Evolutionary conservation across 352 stramenopile genomes (phyloP), one percentile per base, ranked within the genome.

Genomic region (Globisporangium cystogenes): DNA sequence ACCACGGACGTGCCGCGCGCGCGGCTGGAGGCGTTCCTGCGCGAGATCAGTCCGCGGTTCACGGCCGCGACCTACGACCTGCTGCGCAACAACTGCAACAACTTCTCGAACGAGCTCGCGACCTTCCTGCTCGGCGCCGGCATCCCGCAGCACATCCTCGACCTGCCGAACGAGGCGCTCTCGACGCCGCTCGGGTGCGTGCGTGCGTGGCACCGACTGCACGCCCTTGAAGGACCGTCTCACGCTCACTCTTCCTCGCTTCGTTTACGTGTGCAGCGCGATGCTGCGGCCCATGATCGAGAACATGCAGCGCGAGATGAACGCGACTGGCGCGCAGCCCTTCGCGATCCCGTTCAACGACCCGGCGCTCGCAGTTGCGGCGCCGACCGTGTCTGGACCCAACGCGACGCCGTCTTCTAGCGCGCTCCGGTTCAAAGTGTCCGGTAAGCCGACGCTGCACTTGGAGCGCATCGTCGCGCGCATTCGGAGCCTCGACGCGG

Each of bases 51-150:
- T 39, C 60, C 80, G n/a, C 76, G 78, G 24, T 98, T 95, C 67
- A 96, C 85, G 21, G 73, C 72, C 10, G 71, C 74, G 39, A 96
- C 87, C 7, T 98, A 98, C 68, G 93, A 98, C 62, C 73, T 99
- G 47, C 81, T 99, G 41, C 64, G 74, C 48, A 73, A 97, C 59
- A 99, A 99, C 68, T 98, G 96, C 81, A 99, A 99, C 76, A 98
- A 98, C 65, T 99, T 98, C 62, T 91, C 77, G 11, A 73, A 98
- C 65, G 87, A 96, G 51, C 76, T 95, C 16, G 74, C 90, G 39
- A 81, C 70, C 42, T 96, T 98, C 53, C 64, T 95, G 16, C 67
- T 98, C 12, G 73, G 77, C 6, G 67, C 60, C 11, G 82, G 90
- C 36, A 97, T 99, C 48, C 95, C 95, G 16, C 68, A 82, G 45